Conservation (phyloP, 2,329 filamentous ascomycete species). For the Fusarium brachygibbosum region DNA sequence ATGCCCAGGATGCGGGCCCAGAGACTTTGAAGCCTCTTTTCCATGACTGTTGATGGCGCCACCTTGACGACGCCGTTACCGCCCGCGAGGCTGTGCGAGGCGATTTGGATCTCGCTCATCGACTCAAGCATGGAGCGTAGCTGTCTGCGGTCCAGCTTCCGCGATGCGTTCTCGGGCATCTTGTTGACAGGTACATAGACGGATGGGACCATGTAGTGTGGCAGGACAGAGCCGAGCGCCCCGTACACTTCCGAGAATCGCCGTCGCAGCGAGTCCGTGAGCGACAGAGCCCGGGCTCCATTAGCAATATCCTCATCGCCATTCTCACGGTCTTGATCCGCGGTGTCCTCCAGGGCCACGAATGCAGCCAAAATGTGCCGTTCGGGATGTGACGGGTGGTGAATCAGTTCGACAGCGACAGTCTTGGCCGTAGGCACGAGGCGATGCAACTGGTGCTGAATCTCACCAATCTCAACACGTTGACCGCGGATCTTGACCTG, state of each 20-base stretch:
- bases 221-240: slow-evolving; percentile 11
- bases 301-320: slow-evolving; percentile 11
- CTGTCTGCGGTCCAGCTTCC: slow-evolving; percentile 13
- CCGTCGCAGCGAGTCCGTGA: slow-evolving; percentile 13
- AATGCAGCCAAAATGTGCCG: slow-evolving; percentile 20
- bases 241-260: slow-evolving; percentile 14
- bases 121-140: slow-evolving; percentile 15
- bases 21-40: slow-evolving; percentile 16
- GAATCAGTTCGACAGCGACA: slow-evolving; percentile 14
- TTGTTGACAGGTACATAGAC: slow-evolving; percentile 18
- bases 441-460: slow-evolving; percentile 15
- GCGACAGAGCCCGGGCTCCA: slow-evolving; percentile 11
- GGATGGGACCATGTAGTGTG: slow-evolving; percentile 16
- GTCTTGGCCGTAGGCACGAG: slow-evolving; percentile 15
- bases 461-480: slow-evolving; percentile 58
- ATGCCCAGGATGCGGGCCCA: slow-evolving; percentile 16
- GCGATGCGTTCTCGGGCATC: slow-evolving; percentile 17
- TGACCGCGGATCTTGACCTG: slow-evolving; percentile 73
- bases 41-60: slow-evolving; percentile 15
- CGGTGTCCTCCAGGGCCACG: slow-evolving; percentile 10
- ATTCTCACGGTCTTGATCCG: slow-evolving; percentile 13
- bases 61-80: slow-evolving; percentile 16
- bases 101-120: slow-evolving; percentile 18
- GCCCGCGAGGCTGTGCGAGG: slow-evolving; percentile 12
- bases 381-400: slow-evolving; percentile 14